Percentiles rank a stretch among this genome's conserved stretches.
Evolutionary conservation across 176 grass and related monocot species (phyloP).

Genomic region (Puccinellia tenuiflora): DNA sequence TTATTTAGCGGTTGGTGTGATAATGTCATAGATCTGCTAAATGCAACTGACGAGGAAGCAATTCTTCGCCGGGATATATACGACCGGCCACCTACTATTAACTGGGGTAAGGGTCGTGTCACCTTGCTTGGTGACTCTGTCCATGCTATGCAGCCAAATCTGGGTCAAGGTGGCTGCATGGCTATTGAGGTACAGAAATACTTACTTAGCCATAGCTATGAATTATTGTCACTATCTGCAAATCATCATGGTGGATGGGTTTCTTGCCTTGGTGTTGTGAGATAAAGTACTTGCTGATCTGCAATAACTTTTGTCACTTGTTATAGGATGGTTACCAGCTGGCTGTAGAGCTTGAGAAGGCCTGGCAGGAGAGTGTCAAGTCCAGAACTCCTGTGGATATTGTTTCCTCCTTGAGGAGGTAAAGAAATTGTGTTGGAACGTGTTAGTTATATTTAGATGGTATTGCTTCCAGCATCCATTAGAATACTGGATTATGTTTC

Average conservation of each 20-base stretch:
- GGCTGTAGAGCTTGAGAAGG: slow-evolving; percentile 91
- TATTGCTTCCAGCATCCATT: neutral
- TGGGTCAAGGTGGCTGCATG: slow-evolving; percentile 99
- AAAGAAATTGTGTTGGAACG: slow-evolving; percentile 17
- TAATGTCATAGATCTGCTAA: slow-evolving; percentile 82
- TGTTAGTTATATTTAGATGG: neutral
- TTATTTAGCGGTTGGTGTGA: slow-evolving; percentile 95
- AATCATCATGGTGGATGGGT: neutral
- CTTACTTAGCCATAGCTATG: slow-evolving; percentile 12
- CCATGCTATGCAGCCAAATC: slow-evolving; percentile 99
- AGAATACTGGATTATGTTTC: slow-evolving; percentile 1
- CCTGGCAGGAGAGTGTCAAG: slow-evolving; percentile 70
- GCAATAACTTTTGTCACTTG: neutral
- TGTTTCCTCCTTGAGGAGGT: slow-evolving; percentile 80
- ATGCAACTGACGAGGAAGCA: slow-evolving; percentile 78
- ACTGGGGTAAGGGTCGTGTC: slow-evolving; percentile 85
- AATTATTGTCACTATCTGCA: neutral
- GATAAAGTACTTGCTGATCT: neutral
- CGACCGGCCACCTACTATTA: slow-evolving; percentile 70
- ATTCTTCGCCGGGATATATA: slow-evolving; percentile 94
- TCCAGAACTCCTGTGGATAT: slow-evolving; percentile 60
- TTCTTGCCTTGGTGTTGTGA: slow-evolving; percentile 9
- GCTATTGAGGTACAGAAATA: slow-evolving; percentile 81
- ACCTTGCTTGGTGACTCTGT: slow-evolving; percentile 98
- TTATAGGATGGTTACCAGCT: slow-evolving; percentile 94